Evolutionary conservation across 2,329 filamentous ascomycete species (phyloP), one percentile per base, ranked within the genome.

Genomic region (Calonectria honghensis): DNA sequence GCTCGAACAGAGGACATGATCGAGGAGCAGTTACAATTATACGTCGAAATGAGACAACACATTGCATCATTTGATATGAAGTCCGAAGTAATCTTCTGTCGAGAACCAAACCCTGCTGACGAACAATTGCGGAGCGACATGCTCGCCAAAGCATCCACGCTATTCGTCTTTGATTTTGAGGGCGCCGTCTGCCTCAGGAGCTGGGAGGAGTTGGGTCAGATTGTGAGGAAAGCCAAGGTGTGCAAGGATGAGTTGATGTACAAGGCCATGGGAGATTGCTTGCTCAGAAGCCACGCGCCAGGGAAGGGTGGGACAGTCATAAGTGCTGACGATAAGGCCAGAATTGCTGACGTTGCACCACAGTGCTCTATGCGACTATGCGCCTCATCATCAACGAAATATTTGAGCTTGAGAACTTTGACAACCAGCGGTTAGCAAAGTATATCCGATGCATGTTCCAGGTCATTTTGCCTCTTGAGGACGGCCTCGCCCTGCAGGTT

Each of bases 361-460:
- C 74, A 92, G 90, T 88, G 2, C 77, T 90, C 16, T 91, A 89
- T 75, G 83, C 85, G 1, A 89, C 86, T 0, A 87, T 96, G 72
- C 90, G 93, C 61, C 90, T 92, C 74, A 92, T 96, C 73, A 91
- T 97, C 80, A 94, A 94, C 79, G 87, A 92, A 63, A 92, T 94
- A 24, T 93, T 91, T 84, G 87, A 84, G 1, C 83, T 92, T 1
- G 88, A 92, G 24, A 80, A 84, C 0, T 91, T 93, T 57, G 89
- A 93, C 75, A 87, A 88, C 6, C 81, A 83, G 1, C 92, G 91
- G 78, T 86, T 97, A 1, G 91, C 94, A 10, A 94, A 93, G 79
- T 98, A 97, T 86, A 90, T 96, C 59, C 91, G 95, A 1, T 96
- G 94, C 79, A 87, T 97, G 2, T 94, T 96, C 77, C 93, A 94